phyloP scores from a whole-genome alignment of 305 asterid genomes.

The Rubia peregrina region DNA sequence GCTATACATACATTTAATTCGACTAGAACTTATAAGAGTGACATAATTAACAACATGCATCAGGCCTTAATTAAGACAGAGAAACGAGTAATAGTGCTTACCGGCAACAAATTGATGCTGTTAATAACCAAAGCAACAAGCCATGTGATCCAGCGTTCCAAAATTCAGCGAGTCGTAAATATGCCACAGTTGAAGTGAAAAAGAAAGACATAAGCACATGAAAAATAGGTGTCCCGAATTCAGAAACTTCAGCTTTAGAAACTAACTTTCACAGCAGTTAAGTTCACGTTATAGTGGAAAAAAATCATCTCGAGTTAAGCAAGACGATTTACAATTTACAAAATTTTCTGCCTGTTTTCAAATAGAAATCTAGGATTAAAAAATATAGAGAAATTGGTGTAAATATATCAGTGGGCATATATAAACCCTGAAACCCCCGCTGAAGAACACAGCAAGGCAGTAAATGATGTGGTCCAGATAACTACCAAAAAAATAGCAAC shows the following conservation, averaged over 20 bases:
- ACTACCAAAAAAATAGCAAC: background rate
- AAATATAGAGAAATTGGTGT: background rate
- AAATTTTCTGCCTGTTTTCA: background rate
- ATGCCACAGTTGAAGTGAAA: conserved; percentile 22
- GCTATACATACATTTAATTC: background rate
- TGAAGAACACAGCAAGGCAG: background rate
- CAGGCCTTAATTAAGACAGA: background rate
- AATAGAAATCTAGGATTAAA: background rate
- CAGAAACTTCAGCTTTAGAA: background rate
- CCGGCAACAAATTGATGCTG: conserved; percentile 99
- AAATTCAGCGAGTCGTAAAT: conserved; percentile 19
- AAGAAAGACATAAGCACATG: background rate
- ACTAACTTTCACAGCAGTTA: background rate
- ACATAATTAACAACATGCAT: background rate
- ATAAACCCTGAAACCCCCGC: background rate
- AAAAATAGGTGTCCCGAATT: background rate
- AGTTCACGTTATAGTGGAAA: background rate
- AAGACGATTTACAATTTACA: background rate
- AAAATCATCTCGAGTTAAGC: background rate
- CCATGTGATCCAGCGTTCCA: conserved; percentile 39
- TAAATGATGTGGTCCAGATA: background rate
- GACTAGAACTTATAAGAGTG: background rate
- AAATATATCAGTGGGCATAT: background rate
- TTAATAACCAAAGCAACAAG: conserved; percentile 25
- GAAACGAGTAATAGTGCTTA: conserved; percentile 34